phyloP scores from a whole-genome alignment of 495 filamentous ascomycete species.

The Xylaria grammica region DNA sequence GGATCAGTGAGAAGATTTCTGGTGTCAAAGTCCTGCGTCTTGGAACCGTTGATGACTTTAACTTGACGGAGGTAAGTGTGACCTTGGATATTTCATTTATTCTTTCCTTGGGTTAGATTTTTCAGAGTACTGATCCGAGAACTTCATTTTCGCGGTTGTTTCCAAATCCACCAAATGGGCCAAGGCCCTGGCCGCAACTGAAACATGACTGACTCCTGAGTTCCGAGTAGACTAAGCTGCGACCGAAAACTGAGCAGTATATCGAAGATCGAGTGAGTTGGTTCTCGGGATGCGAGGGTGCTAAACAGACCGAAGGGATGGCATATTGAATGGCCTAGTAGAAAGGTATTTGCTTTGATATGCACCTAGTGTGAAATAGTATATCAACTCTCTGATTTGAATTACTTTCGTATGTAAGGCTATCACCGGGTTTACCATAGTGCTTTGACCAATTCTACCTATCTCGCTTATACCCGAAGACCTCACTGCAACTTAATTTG shows the following conservation, averaged over 20 bases:
- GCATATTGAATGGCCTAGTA: not conserved
- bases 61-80: slow-evolving; percentile 43
- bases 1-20: slow-evolving; percentile 42
- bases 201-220: not conserved
- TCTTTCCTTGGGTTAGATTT: not conserved
- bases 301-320: slow-evolving; percentile 25
- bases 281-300: slow-evolving; percentile 44
- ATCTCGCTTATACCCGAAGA: no score
- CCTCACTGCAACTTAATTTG: no score
- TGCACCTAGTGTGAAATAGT: no score
- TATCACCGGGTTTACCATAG: no score
- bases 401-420: no score
- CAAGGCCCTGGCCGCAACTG: not conserved
- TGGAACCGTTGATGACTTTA: slow-evolving; percentile 62
- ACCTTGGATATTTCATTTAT: not conserved
- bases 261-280: slow-evolving; percentile 50
- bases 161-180: no score
- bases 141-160: no score
- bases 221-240: slow-evolving; percentile 47
- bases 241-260: slow-evolving; percentile 52
- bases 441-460: no score
- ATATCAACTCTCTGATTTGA: no score
- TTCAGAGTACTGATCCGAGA: no score
- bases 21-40: slow-evolving; percentile 52
- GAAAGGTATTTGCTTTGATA: no score